Evolutionary conservation across 768 basidiomycete species (phyloP).

Genomic region (Aureoboletus auriporus): DNA sequence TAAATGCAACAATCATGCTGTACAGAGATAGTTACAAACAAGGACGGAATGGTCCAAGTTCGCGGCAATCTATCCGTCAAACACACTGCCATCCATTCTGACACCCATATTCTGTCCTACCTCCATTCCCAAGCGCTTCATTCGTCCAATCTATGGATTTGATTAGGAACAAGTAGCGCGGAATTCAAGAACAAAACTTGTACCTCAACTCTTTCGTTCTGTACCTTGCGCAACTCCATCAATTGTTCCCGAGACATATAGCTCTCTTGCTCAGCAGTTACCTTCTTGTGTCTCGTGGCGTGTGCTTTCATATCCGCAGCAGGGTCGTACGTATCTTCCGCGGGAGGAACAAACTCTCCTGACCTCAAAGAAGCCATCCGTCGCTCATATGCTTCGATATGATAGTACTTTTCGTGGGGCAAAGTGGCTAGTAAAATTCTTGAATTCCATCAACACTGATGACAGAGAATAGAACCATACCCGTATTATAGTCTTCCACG

Average conservation of each 20-base stretch:
- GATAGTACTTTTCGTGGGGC: constrained; percentile 93
- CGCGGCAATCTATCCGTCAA: constrained; percentile 37
- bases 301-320: constrained; percentile 79
- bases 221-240: constrained; percentile 74
- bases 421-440: constrained; percentile 60
- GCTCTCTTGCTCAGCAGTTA: constrained; percentile 60
- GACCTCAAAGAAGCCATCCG: constrained; percentile 81
- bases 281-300: constrained; percentile 65
- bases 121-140: constrained; percentile 87
- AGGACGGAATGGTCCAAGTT: neutral
- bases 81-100: constrained; percentile 72
- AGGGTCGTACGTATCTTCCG: constrained; percentile 76
- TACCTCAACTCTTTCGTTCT: constrained; percentile 82
- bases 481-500: constrained; percentile 82
- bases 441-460: neutral
- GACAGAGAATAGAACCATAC: constrained; percentile 32
- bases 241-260: constrained; percentile 79
- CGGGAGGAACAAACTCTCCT: constrained; percentile 76
- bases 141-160: constrained; percentile 59
- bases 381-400: constrained; percentile 79
- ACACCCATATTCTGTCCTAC: constrained; percentile 82
- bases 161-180: neutral
- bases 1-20: neutral
- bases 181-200: constrained; percentile 5
- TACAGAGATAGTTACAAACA: neutral